These are phyloP conservation scores for Aspergillus uvarum DNA, from an alignment of 2,329 filamentous ascomycete genomes.

Conservation along the genomic window DNA sequence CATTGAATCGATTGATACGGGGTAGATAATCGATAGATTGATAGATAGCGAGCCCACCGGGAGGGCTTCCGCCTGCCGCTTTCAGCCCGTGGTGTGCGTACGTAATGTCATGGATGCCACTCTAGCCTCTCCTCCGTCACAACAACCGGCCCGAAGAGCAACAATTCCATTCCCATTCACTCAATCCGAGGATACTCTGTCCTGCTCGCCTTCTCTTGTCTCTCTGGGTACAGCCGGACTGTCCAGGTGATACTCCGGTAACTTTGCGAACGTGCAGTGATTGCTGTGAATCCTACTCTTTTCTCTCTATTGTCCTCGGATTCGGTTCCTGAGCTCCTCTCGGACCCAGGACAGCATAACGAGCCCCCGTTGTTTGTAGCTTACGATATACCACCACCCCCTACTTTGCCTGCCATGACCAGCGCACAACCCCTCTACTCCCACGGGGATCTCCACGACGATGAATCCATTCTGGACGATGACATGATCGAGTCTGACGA, in stretches of 20 bases:
- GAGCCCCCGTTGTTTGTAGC: too few relatives aligned
- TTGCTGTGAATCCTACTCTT: conserved; percentile 10
- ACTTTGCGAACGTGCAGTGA: conserved; percentile 11
- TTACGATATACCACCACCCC: conserved; percentile 5
- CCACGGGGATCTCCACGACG: conserved; percentile 61
- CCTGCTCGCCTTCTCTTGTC: not conserved
- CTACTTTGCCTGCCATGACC: conserved; percentile 29
- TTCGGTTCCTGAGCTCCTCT: not conserved
- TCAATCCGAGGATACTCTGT: not conserved
- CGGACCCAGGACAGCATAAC: too few relatives aligned
- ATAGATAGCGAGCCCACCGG: not conserved
- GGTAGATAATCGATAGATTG: too few relatives aligned
- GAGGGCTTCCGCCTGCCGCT: conserved; percentile 21
- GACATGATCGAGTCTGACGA: conserved; percentile 79
- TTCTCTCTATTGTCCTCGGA: conserved; percentile 9
- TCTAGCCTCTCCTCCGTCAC: conserved; percentile 41
- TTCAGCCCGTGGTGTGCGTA: conserved; percentile 23
- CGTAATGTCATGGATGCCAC: conserved; percentile 37
- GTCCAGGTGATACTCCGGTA: conserved; percentile 1
- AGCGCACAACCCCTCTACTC: conserved; percentile 44
- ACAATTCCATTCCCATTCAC: not conserved
- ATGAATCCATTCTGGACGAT: conserved; percentile 63
- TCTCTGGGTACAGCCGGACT: conserved; percentile 8
- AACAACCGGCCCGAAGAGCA: not conserved
- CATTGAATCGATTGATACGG: too few relatives aligned